phyloP scores from a whole-genome alignment of 495 filamentous ascomycete species.

The Aspergillus ellipticus region DNA sequence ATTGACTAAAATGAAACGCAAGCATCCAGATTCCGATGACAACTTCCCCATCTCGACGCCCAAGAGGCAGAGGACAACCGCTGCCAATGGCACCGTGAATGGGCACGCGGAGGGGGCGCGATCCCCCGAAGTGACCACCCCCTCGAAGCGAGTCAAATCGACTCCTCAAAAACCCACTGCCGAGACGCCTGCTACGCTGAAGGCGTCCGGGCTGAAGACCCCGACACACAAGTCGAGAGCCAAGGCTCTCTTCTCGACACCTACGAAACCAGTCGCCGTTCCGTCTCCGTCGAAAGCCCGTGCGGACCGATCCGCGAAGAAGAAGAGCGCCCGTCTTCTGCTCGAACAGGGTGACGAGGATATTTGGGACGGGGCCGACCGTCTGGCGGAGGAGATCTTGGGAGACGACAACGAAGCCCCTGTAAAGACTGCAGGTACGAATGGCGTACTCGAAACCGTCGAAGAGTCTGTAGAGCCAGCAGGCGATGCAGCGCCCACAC shows the following conservation, averaged over 20 bases:
- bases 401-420: constrained; percentile 42
- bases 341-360: constrained; percentile 72
- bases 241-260: constrained; percentile 39
- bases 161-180: constrained; percentile 39
- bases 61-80: constrained; percentile 33
- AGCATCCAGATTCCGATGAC: constrained; percentile 42
- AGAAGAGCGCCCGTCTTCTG: constrained; percentile 74
- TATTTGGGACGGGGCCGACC: constrained; percentile 69
- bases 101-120: constrained; percentile 24
- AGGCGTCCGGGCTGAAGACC: constrained; percentile 42
- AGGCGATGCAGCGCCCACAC: constrained; percentile 34
- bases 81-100: constrained; percentile 29
- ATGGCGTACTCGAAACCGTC: constrained; percentile 36
- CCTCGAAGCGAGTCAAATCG: constrained; percentile 27
- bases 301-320: constrained; percentile 78
- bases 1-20: constrained; percentile 42
- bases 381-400: constrained; percentile 68
- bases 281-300: constrained; percentile 54
- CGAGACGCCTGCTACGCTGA: constrained; percentile 32
- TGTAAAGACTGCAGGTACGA: constrained; percentile 35
- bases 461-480: constrained; percentile 29
- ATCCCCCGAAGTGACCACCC: constrained; percentile 25
- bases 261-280: constrained; percentile 28
- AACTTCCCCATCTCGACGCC: constrained; percentile 38
- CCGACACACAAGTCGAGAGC: constrained; percentile 42